Evolutionary conservation across 306 rosid genomes (phyloP).

Genomic region (Glycine latifolia): DNA sequence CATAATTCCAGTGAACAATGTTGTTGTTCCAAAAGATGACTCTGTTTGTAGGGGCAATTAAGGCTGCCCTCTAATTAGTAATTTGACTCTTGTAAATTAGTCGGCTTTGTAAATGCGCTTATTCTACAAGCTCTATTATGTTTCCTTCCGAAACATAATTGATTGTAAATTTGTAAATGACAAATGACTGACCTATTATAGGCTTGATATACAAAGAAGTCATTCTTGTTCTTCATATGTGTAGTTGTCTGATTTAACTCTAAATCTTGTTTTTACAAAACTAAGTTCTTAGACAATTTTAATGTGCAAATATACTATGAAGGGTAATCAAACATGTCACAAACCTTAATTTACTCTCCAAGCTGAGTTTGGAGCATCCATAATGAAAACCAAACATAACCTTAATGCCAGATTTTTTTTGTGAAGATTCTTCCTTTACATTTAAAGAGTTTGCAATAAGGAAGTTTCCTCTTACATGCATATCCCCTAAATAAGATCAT

Average conservation of each 20-base stretch:
- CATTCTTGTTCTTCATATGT: neutral
- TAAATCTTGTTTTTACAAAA: neutral
- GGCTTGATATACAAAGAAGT: neutral
- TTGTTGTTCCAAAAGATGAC: constrained; percentile 83
- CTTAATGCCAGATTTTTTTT: too few species aligned
- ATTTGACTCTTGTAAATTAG: constrained; percentile 47
- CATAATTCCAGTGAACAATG: constrained; percentile 76
- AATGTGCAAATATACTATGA: too few species aligned
- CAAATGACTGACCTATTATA: constrained; percentile 6
- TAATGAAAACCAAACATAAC: too few species aligned
- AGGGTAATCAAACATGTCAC: too few species aligned
- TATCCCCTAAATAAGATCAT: too few species aligned
- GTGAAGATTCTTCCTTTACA: too few species aligned
- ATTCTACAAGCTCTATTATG: constrained; percentile 11
- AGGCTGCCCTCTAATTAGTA: constrained; percentile 23
- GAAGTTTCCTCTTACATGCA: too few species aligned
- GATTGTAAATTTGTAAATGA: constrained; percentile 35
- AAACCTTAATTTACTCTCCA: too few species aligned
- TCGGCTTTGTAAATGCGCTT: constrained; percentile 44
- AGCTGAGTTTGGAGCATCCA: too few species aligned
- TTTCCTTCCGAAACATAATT: constrained; percentile 26
- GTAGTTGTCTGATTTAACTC: neutral
- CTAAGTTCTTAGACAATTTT: too few species aligned
- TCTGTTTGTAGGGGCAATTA: constrained; percentile 55
- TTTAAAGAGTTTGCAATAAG: too few species aligned